Evolutionary conservation across 805 yeast species (phyloP), one percentile per base, ranked within the genome.

Genomic region (Teunomyces barrocoloradensis): DNA sequence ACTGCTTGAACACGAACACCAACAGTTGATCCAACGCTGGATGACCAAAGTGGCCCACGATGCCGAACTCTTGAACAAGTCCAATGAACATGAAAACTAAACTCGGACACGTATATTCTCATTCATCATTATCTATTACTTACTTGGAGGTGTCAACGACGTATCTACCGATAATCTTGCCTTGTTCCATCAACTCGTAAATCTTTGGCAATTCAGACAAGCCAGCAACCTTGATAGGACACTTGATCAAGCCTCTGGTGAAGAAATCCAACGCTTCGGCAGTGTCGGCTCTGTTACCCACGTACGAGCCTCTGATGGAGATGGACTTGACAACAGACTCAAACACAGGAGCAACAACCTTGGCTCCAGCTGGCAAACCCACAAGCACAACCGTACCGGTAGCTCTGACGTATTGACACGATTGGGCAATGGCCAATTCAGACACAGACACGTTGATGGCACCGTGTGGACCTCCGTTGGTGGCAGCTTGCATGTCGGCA

Each of bases 391-490:
- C 73, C 44, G 73, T 69, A 53, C 76, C 77, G 46, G 64, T 60
- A 28, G 73, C 46, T 63, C 77, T 67, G 45, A 69, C 66, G 58
- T 71, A 67, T 18, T 64, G 59, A 54, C 60, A 56, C 7, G 56
- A 82, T 58, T 78, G 80, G 48, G 77, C 64, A 64, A 85, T 81
- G 51, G 91, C 90, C 48, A 67, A 68, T 64, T 80, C 85, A 46
- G 89, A 81, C 44, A 82, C 89, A 21, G 91, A 86, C 49, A 85
- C 87, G 68, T 85, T 85, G 64, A 85, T 75, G 53, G 78, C 88
- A 60, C 84, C 90, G 60, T 85, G 89, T 48, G 88, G 82, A 56
- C 91, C 91, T 62, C 90, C 90, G 57, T 73, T 66, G 58, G 89
- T 85, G 54, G 77, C 77, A 54, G 73, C 67, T 62, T 72, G 67